A percentile compares a stretch with the other conserved stretches of the same genome.
Conservation (phyloP, 495 filamentous ascomycete genomes). For the Neurospora intermedia region DNA sequence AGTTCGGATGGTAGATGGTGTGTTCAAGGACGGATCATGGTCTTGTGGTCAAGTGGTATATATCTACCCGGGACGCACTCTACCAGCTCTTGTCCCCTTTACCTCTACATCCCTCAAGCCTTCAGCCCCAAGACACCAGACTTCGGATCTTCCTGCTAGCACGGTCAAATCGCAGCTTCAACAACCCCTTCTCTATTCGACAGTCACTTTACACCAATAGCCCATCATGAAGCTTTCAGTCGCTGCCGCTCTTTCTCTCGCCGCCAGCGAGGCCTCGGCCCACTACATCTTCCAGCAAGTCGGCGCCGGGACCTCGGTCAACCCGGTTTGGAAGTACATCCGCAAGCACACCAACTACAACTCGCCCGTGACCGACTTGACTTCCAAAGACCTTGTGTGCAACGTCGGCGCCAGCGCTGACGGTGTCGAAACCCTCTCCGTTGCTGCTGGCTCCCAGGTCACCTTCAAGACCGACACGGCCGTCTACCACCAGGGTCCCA, state of each 20-base stretch:
- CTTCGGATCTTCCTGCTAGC: not conserved
- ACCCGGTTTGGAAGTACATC: slow-evolving; percentile 38
- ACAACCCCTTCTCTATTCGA: not conserved
- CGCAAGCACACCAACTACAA: slow-evolving; percentile 49
- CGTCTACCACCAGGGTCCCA: slow-evolving; percentile 52
- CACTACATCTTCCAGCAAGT: slow-evolving; percentile 45
- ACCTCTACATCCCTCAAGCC: not conserved
- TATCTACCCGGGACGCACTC: not conserved
- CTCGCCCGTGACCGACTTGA: slow-evolving; percentile 47
- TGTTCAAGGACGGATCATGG: not conserved
- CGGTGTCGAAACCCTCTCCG: slow-evolving; percentile 32
- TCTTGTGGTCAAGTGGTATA: not conserved
- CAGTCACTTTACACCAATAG: not conserved
- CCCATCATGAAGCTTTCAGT: slow-evolving; percentile 28
- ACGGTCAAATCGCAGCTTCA: not conserved
- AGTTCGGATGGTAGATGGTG: not conserved
- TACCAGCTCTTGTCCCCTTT: not conserved
- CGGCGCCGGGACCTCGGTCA: slow-evolving; percentile 31
- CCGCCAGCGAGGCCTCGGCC: slow-evolving; percentile 27
- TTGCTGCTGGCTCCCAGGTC: slow-evolving; percentile 41
- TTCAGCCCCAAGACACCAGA: not conserved
- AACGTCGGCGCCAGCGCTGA: slow-evolving; percentile 42
- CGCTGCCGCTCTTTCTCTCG: slow-evolving; percentile 23
- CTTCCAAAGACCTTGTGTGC: slow-evolving; percentile 45
- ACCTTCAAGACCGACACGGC: slow-evolving; percentile 41